These are phyloP conservation scores for Aspergillus felis DNA, from an alignment of 2,329 filamentous ascomycete species.

Conservation along the genomic window DNA sequence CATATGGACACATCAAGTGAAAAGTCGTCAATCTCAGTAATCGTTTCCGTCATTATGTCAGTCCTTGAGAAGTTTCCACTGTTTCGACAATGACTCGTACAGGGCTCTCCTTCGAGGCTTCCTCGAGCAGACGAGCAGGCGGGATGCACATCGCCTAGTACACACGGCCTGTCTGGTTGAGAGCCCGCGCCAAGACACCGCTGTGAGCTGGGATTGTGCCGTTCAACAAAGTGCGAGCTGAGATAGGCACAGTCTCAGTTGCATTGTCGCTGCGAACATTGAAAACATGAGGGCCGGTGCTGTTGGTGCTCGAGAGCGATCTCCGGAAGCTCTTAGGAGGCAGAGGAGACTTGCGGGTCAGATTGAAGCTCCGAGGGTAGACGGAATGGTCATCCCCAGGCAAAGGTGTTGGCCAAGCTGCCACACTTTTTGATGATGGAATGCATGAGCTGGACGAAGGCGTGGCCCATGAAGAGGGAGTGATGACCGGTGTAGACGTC, in stretches of 20 bases:
- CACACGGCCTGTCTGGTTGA: neutral
- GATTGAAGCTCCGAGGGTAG: neutral
- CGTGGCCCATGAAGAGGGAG: conserved; percentile 11
- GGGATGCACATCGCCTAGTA: neutral
- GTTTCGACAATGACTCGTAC: neutral
- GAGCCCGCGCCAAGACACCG: neutral
- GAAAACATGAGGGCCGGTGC: neutral
- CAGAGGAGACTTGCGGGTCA: neutral
- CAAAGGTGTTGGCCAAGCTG: neutral
- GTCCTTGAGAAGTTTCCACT: neutral
- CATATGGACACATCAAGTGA: neutral
- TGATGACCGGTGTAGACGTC: conserved; percentile 19
- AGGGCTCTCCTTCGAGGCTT: neutral
- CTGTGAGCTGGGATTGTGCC: conserved; percentile 1
- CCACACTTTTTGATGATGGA: neutral
- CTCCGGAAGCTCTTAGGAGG: neutral
- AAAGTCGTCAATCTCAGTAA: neutral
- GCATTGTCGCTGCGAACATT: conserved; percentile 4
- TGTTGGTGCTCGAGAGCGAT: conserved; percentile 1
- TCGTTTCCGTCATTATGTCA: neutral
- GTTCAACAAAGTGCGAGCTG: conserved; percentile 8
- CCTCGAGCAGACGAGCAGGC: neutral
- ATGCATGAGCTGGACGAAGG: conserved; percentile 7
- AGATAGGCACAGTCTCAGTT: conserved; percentile 2
- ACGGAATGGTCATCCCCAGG: neutral